Base-by-base conservation (phyloP, 2,329 filamentous ascomycete species). In the Sporothrix brasiliensis region DNA sequence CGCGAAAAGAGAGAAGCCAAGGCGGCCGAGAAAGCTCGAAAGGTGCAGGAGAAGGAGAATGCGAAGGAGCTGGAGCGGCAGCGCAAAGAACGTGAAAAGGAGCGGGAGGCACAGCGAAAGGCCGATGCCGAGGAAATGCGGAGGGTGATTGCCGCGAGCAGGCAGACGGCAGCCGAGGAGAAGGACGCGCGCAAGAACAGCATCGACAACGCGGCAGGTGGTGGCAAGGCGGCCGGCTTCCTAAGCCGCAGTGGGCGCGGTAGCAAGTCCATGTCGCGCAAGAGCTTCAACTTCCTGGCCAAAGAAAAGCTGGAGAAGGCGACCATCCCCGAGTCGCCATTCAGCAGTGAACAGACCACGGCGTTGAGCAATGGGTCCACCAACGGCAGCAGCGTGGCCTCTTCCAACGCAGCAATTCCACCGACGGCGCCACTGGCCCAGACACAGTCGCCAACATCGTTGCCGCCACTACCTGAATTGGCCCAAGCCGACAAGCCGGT, bases 201-300 rank as follows among this genome's bases (percentile, higher is more conserved):
- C 78, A 72, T 77, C 53, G 61, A 56, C 60, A 39, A 27, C n/a
- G 16, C n/a, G 44, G 34, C 34, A 34, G 34, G 34, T 34, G 34
- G 50, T 39, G 24, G 30, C 63, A 49, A 60, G 14, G n/a, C 67
- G 13, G 50, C 70, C 2, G 50, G 83, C 5, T 83, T 88, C 41
- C 81, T 95, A 54, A 88, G 87, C 75, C 85, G 92, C 58, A 89
- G 91, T 73, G 87, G 89, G 74, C 85, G 89, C 69, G 88, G 88
- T 11, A 92, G 90, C 78, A 94, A 92, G 81, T 93, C 92, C 73
- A 86, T 97, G 82, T 87, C 91, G 65, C 88, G 90, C 73, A 92
- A 91, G 79, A 91, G 91, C 74, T 89, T 92, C 76, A 87, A 86
- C 44, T 91, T 92, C 76, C 80, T 90, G 50, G 83, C 84, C 75